These are phyloP conservation scores for Zalerion maritima DNA, from an alignment of 495 filamentous ascomycete genomes.

Conservation along the genomic window DNA sequence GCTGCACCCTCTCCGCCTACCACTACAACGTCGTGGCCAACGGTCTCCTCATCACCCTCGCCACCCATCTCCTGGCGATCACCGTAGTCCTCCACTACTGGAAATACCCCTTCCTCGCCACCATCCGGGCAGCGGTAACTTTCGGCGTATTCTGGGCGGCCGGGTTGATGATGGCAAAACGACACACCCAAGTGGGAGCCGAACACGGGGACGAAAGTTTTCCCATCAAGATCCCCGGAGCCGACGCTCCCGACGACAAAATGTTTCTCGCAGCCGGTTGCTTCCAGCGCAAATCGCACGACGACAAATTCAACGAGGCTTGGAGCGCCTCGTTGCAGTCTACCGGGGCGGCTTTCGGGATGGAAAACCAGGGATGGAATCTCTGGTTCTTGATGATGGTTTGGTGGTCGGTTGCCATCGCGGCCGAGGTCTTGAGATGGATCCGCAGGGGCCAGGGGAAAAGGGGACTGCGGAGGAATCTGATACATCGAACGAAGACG, in stretches of 20 bases:
- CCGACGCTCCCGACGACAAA: slow-evolving; percentile 8
- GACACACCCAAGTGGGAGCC: too few relatives aligned
- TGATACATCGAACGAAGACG: slow-evolving; percentile 5
- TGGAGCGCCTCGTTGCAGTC: slow-evolving; percentile 8
- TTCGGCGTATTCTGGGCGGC: slow-evolving; percentile 13
- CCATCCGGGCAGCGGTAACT: slow-evolving; percentile 13
- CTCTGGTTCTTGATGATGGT: slow-evolving; percentile 15
- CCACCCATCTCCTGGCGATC: slow-evolving; percentile 22
- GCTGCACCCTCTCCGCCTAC: slow-evolving; percentile 24
- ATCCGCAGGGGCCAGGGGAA: slow-evolving; percentile 10
- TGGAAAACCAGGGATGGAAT: slow-evolving; percentile 17
- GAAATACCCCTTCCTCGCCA: slow-evolving; percentile 13
- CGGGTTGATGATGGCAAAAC: slow-evolving; percentile 17
- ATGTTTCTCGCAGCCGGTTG: slow-evolving; percentile 20
- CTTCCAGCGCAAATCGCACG: slow-evolving; percentile 10
- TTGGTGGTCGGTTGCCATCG: slow-evolving; percentile 13
- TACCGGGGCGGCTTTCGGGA: too few relatives aligned
- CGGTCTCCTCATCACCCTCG: slow-evolving; percentile 23
- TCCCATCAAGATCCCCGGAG: slow-evolving; percentile 11
- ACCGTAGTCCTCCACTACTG: slow-evolving; percentile 21
- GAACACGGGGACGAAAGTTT: slow-evolving; percentile 6
- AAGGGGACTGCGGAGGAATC: slow-evolving; percentile 5
- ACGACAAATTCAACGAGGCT: slow-evolving; percentile 1
- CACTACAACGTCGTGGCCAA: slow-evolving; percentile 26
- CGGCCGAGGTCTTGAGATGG: slow-evolving; percentile 10